Conservation (phyloP, 2,329 filamentous ascomycete genomes). For the Daldinia sp. region DNA sequence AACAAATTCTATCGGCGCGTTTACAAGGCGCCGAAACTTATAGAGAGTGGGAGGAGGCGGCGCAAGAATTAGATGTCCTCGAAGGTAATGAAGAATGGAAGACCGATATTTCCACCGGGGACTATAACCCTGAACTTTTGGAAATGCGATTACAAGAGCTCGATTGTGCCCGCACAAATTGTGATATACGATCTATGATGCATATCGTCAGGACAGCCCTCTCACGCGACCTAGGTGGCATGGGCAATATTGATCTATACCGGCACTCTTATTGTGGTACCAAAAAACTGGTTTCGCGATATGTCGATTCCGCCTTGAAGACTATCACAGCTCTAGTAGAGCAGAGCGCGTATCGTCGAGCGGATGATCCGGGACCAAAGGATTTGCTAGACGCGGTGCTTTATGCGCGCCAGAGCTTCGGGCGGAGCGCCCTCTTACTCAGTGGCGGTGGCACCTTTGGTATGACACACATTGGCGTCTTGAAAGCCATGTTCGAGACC, state of each 20-base stretch:
- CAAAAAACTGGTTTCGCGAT: slow-evolving; percentile 85
- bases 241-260: slow-evolving; percentile 85
- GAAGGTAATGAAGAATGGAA: slow-evolving; percentile 89
- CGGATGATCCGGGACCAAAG: slow-evolving; percentile 65
- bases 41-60: slow-evolving; percentile 78
- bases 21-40: slow-evolving; percentile 74
- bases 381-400: slow-evolving; percentile 73
- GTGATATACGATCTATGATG: slow-evolving; percentile 80
- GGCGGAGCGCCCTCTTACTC: slow-evolving; percentile 81
- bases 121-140: slow-evolving; percentile 77
- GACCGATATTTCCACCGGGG: slow-evolving; percentile 63
- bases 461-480: slow-evolving; percentile 89
- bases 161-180: slow-evolving; percentile 74
- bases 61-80: slow-evolving; percentile 77
- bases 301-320: slow-evolving; percentile 79
- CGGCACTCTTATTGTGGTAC: slow-evolving; percentile 86
- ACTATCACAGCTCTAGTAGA: slow-evolving; percentile 78
- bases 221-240: slow-evolving; percentile 82
- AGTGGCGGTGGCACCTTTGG: slow-evolving; percentile 90
- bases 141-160: slow-evolving; percentile 74
- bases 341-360: slow-evolving; percentile 56
- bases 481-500: slow-evolving; percentile 80
- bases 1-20: slow-evolving; percentile 68
- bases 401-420: slow-evolving; percentile 79
- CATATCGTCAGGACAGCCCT: slow-evolving; percentile 82